Percentiles rank a stretch among this genome's conserved stretches.
These are phyloP conservation scores for Metroxylon sagu DNA, from an alignment of 176 grass and related monocot species.

Conservation along the genomic window DNA sequence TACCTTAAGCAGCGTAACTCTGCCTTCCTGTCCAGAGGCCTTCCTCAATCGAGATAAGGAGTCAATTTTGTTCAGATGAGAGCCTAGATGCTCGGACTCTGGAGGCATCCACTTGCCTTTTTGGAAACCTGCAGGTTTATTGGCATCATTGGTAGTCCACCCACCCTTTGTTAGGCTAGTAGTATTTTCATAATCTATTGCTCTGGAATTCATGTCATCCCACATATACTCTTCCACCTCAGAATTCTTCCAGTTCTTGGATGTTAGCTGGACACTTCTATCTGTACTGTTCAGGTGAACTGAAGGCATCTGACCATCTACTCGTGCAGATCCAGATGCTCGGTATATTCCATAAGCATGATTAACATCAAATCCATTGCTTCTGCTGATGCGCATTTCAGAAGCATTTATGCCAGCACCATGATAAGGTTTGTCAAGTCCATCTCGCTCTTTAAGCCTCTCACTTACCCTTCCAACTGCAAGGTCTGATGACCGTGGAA, in stretches of 20 bases:
- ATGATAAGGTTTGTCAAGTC: constrained; percentile 28
- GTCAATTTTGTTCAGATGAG: constrained; percentile 30
- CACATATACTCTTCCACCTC: constrained; percentile 97
- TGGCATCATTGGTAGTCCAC: constrained; percentile 33
- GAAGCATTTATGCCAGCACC: constrained; percentile 27
- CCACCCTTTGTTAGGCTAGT: constrained; percentile 47
- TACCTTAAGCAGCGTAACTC: constrained; percentile 42
- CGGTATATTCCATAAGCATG: constrained; percentile 26
- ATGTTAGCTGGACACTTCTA: constrained; percentile 38
- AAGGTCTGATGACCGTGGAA: constrained; percentile 27
- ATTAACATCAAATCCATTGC: constrained; percentile 36
- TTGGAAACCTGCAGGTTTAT: constrained; percentile 41
- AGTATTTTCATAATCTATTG: constrained; percentile 29
- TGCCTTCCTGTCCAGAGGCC: constrained; percentile 30
- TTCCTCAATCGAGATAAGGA: constrained; percentile 32
- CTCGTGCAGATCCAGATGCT: constrained; percentile 32
- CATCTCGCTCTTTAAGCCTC: constrained; percentile 49
- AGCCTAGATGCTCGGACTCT: constrained; percentile 25
- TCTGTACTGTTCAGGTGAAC: constrained; percentile 33
- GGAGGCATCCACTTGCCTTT: constrained; percentile 33
- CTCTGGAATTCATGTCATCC: constrained; percentile 59
- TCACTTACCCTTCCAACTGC: constrained; percentile 36
- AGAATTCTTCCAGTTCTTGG: constrained; percentile 86
- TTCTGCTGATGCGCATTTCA: constrained; percentile 25
- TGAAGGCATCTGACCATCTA: constrained; percentile 34